Evolutionary conservation across 768 basidiomycete species (phyloP).

Genomic region (Trametes villosa): DNA sequence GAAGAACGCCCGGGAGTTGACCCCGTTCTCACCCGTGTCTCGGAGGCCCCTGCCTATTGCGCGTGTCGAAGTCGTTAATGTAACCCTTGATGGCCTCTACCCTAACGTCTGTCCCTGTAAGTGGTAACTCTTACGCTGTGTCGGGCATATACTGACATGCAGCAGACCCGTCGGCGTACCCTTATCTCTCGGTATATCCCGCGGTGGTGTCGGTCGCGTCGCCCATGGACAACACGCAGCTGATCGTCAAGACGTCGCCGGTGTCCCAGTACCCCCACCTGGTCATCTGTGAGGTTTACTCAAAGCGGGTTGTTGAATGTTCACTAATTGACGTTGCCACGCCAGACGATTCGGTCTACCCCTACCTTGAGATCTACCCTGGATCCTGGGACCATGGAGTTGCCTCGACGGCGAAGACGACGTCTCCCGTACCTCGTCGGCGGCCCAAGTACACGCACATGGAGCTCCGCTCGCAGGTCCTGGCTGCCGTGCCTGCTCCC

Average conservation of each 20-base stretch:
- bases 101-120: constrained; percentile 30
- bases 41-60: constrained; percentile 15
- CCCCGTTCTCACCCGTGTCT: constrained; percentile 24
- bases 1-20: constrained; percentile 23
- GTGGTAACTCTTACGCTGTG: not conserved
- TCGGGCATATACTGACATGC: not conserved
- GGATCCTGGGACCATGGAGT: constrained; percentile 3
- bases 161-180: constrained; percentile 33
- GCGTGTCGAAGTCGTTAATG: constrained; percentile 11
- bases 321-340: not conserved
- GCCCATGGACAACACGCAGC: not conserved
- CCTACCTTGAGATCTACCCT: constrained; percentile 35
- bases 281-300: constrained; percentile 17
- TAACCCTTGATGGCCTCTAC: constrained; percentile 20
- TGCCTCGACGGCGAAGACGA: too few species aligned
- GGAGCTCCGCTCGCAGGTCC: not conserved
- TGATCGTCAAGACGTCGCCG: not conserved
- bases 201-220: not conserved
- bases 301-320: not conserved
- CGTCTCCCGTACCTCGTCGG: not conserved
- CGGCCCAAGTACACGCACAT: constrained; percentile 3
- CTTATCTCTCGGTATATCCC: constrained; percentile 33
- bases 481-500: not conserved
- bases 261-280: constrained; percentile 13
- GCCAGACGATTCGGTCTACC: constrained; percentile 33